phyloP scores from a whole-genome alignment of 208 protist genomes.

The Plasmodiophora brassicae region DNA sequence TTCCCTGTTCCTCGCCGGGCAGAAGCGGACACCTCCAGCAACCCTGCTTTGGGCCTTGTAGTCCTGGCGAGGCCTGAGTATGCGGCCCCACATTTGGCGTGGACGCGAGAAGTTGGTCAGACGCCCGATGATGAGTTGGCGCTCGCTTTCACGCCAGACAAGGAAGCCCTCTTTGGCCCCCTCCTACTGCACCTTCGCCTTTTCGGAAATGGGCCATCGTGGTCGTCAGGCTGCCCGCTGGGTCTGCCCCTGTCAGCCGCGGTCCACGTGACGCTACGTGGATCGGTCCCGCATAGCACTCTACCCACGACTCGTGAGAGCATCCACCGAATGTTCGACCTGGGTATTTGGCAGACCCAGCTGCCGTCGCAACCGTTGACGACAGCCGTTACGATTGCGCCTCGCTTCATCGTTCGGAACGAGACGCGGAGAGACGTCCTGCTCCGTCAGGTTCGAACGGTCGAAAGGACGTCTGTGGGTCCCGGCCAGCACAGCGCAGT shows the following conservation, averaged over 20 bases:
- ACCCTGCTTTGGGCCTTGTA: neutral
- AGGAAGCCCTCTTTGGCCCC: too few species aligned
- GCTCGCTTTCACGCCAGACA: too few species aligned
- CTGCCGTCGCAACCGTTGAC: neutral
- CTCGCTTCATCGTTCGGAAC: neutral
- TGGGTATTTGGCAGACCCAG: neutral
- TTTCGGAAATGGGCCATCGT: too few species aligned
- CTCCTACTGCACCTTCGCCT: too few species aligned
- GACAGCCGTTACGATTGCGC: neutral
- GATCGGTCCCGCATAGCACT: too few species aligned
- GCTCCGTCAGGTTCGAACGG: neutral
- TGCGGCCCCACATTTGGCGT: neutral
- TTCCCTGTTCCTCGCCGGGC: neutral
- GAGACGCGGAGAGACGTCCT: neutral
- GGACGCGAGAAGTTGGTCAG: too few species aligned
- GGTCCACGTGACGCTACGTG: too few species aligned
- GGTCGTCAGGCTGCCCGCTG: too few species aligned
- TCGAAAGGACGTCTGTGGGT: neutral
- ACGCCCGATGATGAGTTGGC: too few species aligned
- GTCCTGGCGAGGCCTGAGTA: neutral
- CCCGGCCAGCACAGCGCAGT: neutral
- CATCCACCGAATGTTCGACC: neutral
- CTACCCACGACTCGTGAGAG: too few species aligned
- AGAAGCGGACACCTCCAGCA: neutral
- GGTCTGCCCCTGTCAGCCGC: too few species aligned